Conservation (phyloP, 2,329 filamentous ascomycete species). For the Colletotrichum zoysiae region DNA sequence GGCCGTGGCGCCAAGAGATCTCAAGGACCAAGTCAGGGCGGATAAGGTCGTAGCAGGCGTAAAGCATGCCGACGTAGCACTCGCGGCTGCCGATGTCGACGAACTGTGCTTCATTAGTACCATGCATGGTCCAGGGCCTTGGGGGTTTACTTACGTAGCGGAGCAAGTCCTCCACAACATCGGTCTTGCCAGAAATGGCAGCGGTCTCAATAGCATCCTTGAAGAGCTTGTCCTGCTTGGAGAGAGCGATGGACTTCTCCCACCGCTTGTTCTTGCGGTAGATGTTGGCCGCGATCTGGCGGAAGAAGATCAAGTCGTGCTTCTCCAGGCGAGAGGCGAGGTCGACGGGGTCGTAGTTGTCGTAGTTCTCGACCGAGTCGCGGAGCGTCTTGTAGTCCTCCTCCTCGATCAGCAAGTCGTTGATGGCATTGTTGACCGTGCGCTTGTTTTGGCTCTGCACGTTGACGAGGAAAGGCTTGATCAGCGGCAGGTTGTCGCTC, state of each 20-base stretch:
- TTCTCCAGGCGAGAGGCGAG: conserved; percentile 94
- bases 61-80: conserved; percentile 99
- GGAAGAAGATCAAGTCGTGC: conserved; percentile 98
- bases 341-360: conserved; percentile 97
- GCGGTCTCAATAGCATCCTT: conserved; percentile 99
- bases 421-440: conserved; percentile 97
- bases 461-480: conserved; percentile 98
- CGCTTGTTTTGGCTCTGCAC: conserved; percentile 98
- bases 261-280: conserved; percentile 99
- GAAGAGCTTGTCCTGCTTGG: conserved; percentile 99
- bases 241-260: conserved; percentile 98
- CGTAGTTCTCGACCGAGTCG: conserved; percentile 98
- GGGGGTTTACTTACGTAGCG: conserved; percentile 85
- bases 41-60: conserved; percentile 97
- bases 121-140: conserved; percentile 13
- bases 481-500: conserved; percentile 96
- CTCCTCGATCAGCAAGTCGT: conserved; percentile 97
- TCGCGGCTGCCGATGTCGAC: conserved; percentile 99
- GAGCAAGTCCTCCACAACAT: conserved; percentile 94
- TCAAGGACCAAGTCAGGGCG: conserved; percentile 93
- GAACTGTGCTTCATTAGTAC: conserved; percentile 73
- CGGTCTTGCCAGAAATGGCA: conserved; percentile 88
- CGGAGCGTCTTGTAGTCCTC: conserved; percentile 99
- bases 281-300: conserved; percentile 97
- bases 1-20: conserved; percentile 94